Evolutionary conservation across 2,329 filamentous ascomycete genomes (phyloP), one percentile per base, ranked within the genome.

Genomic region (Epichloe hybrida): DNA sequence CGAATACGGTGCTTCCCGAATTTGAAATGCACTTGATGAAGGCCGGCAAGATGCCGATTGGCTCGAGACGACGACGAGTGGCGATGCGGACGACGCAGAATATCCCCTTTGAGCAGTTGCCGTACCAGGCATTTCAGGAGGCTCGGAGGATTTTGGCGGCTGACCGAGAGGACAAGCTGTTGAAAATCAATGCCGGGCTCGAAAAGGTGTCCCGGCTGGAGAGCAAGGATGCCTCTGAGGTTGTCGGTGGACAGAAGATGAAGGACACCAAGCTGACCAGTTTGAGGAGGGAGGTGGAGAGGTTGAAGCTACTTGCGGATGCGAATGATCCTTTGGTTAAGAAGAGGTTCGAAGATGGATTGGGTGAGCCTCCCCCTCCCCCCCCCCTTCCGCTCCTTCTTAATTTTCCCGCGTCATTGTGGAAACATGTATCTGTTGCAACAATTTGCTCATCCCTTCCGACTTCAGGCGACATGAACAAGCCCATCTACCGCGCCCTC

Each of bases 121-220:
- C 93, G 17, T 98, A 94, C 71, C 91, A 97, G 75, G 93, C 88
- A 69, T 98, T 97, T 72, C 93, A 98, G 70, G 90, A 96, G 71
- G 93, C 93, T 40, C 81, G 90, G 55, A 87, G 88, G 65, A 70
- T 97, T 46, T 73, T 98, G 51, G 76, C 81, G 49, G 80, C 79
- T 50, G 93, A 98, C 65, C 80, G 91, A 40, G 73, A 82, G 57
- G 79, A 91, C 69, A 97, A 95, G 72, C 61, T 97, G 48, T 71
- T 75, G 54, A 73, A 83, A 61, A 91, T 98, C 52, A 71, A 79
- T 48, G 73, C 68, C 31, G 81, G 88, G 67, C 70, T 82, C 48
- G 74, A 74, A 53, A 81, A 83, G 65, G 85, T 98, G 62, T 76
- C 79, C 50, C 73, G 75, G 53, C 66, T 94, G 44, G 74, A 83